Percentiles rank a stretch among this genome's conserved stretches.
Conservation (phyloP, 148 eudicot genomes). For the Mesembryanthemum crystallinum region DNA sequence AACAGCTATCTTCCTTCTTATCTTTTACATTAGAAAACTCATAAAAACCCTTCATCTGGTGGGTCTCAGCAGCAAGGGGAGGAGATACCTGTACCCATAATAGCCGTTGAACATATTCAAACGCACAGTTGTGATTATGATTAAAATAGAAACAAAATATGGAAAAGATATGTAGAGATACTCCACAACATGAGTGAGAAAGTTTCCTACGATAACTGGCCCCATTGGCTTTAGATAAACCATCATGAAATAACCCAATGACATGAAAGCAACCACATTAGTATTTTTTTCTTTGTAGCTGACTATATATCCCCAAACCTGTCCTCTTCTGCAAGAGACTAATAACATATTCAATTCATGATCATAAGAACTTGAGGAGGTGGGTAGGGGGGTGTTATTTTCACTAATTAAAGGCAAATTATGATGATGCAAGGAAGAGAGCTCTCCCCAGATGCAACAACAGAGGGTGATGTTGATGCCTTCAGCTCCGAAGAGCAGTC, state of each 20-base stretch:
- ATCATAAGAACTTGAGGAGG: constrained; percentile 16
- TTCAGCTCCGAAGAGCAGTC: constrained; percentile 15
- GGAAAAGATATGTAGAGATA: constrained; percentile 21
- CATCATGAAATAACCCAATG: constrained; percentile 32
- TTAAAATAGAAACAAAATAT: constrained; percentile 15
- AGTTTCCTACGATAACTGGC: constrained; percentile 36
- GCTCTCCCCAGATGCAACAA: constrained; percentile 22
- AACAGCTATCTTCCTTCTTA: constrained; percentile 2
- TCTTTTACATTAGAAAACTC: constrained; percentile 20
- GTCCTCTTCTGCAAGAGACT: constrained; percentile 31
- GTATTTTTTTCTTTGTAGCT: constrained; percentile 9
- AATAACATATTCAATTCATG: constrained; percentile 14
- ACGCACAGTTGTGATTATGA: constrained; percentile 5
- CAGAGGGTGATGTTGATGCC: constrained; percentile 26
- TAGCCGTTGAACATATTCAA: constrained; percentile 24
- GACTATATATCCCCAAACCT: constrained; percentile 34
- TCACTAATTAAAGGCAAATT: constrained; percentile 12
- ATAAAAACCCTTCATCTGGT: constrained; percentile 16
- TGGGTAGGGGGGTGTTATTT: constrained; percentile 12
- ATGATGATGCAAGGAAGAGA: constrained; percentile 37
- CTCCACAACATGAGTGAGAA: constrained; percentile 36
- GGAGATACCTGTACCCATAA: constrained; percentile 30
- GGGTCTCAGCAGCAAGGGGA: constrained; percentile 22
- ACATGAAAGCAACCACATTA: constrained; percentile 33
- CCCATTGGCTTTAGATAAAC: constrained; percentile 37